phyloP scores from a whole-genome alignment of 2,329 filamentous ascomycete species.

The Curvularia verruculosa region DNA sequence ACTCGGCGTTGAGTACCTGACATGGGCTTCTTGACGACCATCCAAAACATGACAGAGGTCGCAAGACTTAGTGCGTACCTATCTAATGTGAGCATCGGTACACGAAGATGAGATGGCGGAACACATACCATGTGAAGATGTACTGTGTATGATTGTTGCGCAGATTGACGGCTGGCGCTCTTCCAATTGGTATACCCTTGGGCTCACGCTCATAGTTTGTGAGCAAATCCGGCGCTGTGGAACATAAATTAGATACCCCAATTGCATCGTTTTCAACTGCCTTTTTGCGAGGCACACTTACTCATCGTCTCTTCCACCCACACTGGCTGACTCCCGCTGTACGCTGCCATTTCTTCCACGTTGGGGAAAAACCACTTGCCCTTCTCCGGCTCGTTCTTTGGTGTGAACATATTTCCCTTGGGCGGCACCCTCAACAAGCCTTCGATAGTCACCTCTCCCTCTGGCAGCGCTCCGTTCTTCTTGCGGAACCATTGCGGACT shows the following conservation, averaged over 20 bases:
- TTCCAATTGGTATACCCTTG: constrained; percentile 87
- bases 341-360: constrained; percentile 84
- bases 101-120: background rate
- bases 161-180: constrained; percentile 86
- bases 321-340: constrained; percentile 82
- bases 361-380: constrained; percentile 95
- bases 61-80: constrained; percentile 87
- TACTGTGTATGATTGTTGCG: constrained; percentile 98
- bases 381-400: constrained; percentile 81
- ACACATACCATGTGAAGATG: constrained; percentile 91
- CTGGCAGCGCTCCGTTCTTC: constrained; percentile 65
- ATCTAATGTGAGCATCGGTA: constrained; percentile 23
- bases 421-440: constrained; percentile 86
- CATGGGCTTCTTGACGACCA: constrained; percentile 88
- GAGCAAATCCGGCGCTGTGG: constrained; percentile 76
- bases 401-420: constrained; percentile 98
- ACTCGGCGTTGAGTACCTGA: constrained; percentile 75
- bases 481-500: constrained; percentile 66
- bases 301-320: constrained; percentile 97
- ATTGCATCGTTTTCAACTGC: background rate
- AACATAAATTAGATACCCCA: constrained; percentile 38
- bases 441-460: constrained; percentile 76
- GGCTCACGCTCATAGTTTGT: constrained; percentile 75
- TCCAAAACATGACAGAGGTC: constrained; percentile 94
- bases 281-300: constrained; percentile 50